Evolutionary conservation across 2,329 filamentous ascomycete genomes (phyloP), one percentile per base, ranked within the genome.

Genomic region (Pseudogymnoascus sp.): DNA sequence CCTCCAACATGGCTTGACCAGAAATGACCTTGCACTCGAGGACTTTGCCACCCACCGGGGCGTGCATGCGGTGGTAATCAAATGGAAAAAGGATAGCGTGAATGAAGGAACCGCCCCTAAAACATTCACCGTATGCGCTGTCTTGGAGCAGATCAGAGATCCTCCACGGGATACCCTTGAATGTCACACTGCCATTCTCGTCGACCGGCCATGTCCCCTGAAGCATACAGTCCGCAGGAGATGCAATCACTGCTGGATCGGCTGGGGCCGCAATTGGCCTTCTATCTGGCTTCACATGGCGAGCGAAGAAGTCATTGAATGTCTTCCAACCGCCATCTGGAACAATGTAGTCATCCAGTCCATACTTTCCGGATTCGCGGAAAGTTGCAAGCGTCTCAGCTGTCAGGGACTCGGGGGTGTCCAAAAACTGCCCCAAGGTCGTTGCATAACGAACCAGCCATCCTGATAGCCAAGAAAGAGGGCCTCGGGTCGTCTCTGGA

Each of bases 171-270:
- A 77, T 62, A n/a, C 68, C 67, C 65, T 78, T 78, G 66, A 77
- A 70, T 9, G 67, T 65, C 9, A 77, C 68, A 0, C 63, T 63
- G 6, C 61, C 63, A 21, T 69, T 60, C 1, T 71, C 62, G 17
- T 63, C 64, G 38, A 74, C 70, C 21, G 65, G 61, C 27, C 68
- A 68, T 2, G 61, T 59, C 0, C 66, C 60, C 1, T 66, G 70
- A 39, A 73, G 77, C 5, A 68, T 74, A 31, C 71, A 76, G 63
- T 77, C 76, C 2, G 76, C 74, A 0, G 75, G 73, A 60, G 77
- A 80, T 77, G 79, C 68, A 68, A 78, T 77, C 67, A 79, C 77
- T 60, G 73, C 76, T 33, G 78, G 74, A 65, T 72, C 76, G 70
- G 67, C 29, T 1, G 68, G 66, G 7, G 64, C 63, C 5, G 66